Evolutionary conservation across 108 stramenopile genomes (phyloP).

Genomic region (Skeletonema tropicum): DNA sequence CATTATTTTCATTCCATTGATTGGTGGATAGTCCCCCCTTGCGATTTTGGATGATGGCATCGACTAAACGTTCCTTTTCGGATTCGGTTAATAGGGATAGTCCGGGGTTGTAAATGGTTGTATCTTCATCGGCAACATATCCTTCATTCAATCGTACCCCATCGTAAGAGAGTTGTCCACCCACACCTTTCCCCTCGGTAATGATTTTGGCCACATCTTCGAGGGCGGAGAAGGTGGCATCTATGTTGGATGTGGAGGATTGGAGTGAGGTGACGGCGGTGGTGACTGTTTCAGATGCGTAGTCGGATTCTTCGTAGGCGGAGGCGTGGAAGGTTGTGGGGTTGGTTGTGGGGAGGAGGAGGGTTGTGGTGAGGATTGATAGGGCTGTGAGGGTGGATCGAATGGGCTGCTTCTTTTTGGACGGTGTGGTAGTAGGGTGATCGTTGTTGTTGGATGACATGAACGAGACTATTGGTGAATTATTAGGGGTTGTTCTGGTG

Average conservation of each 20-base stretch:
- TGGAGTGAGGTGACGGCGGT: slow-evolving; percentile 51
- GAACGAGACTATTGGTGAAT: neutral
- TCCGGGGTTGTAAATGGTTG: slow-evolving; percentile 87
- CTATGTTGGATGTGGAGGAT: slow-evolving; percentile 49
- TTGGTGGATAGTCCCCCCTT: slow-evolving; percentile 48
- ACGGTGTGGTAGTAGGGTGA: neutral
- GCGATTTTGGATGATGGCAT: slow-evolving; percentile 60
- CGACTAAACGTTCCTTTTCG: slow-evolving; percentile 77
- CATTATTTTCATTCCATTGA: slow-evolving; percentile 72
- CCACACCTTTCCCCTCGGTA: slow-evolving; percentile 85
- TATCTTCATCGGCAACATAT: slow-evolving; percentile 83
- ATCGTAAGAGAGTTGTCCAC: slow-evolving; percentile 79
- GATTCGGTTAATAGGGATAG: slow-evolving; percentile 70
- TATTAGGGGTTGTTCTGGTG: neutral
- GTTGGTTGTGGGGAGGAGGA: neutral
- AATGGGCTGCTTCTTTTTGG: neutral
- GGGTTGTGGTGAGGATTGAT: slow-evolving; percentile 4
- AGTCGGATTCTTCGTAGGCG: slow-evolving; percentile 60
- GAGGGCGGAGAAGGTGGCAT: slow-evolving; percentile 60
- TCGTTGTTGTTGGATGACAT: neutral
- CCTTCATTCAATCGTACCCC: slow-evolving; percentile 76
- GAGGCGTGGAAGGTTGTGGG: neutral
- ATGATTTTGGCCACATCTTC: slow-evolving; percentile 82
- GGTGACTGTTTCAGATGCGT: slow-evolving; percentile 75
- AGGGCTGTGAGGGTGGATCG: slow-evolving; percentile 7